phyloP scores from a whole-genome alignment of 768 basidiomycete genomes.

The Lactarius quietus region DNA sequence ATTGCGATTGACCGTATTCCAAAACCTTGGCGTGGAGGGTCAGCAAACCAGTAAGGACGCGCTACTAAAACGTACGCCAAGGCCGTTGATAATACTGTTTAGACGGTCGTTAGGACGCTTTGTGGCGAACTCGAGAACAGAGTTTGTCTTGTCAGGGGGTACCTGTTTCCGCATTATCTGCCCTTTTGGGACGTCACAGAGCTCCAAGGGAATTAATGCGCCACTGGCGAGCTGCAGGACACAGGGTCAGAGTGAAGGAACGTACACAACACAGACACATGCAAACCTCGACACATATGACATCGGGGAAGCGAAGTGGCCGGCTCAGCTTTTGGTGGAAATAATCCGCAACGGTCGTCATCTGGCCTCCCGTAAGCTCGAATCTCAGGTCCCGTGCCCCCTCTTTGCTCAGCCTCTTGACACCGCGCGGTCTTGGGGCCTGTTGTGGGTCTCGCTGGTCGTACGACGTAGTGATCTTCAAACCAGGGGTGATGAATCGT shows the following conservation, averaged over 20 bases:
- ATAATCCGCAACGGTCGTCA: constrained; percentile 58
- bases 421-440: constrained; percentile 44
- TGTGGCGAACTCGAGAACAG: constrained; percentile 64
- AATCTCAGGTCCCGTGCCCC: constrained; percentile 57
- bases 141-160: constrained; percentile 59
- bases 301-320: constrained; percentile 54
- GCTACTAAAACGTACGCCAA: constrained; percentile 39
- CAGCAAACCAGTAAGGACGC: background rate
- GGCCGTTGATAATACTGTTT: constrained; percentile 48
- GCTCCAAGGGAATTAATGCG: constrained; percentile 64
- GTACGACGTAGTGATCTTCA: constrained; percentile 46
- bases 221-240: constrained; percentile 50
- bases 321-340: constrained; percentile 52
- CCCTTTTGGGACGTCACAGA: constrained; percentile 57
- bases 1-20: constrained; percentile 45
- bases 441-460: constrained; percentile 11
- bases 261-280: background rate
- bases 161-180: constrained; percentile 74
- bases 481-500: constrained; percentile 53
- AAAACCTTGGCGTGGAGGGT: constrained; percentile 42
- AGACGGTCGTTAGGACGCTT: constrained; percentile 59
- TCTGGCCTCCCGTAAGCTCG: constrained; percentile 51
- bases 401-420: constrained; percentile 54
- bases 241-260: background rate
- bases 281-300: constrained; percentile 66